phyloP scores from a whole-genome alignment of 208 protist genomes.

The Angomonas ambiguus region DNA sequence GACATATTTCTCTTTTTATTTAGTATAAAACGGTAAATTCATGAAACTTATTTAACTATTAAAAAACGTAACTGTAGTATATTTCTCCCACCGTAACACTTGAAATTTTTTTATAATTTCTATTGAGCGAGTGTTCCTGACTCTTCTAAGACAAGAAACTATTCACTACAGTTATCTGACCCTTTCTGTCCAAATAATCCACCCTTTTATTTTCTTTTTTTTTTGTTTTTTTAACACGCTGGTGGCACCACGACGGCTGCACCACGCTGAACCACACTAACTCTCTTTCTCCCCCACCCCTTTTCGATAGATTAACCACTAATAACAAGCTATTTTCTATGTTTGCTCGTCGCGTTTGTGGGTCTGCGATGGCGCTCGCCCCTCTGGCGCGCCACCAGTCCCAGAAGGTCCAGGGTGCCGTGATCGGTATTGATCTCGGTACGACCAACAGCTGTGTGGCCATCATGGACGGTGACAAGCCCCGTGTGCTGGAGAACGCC shows the following conservation, averaged over 20 bases:
- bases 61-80: not conserved
- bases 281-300: not conserved
- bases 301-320: not conserved
- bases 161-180: no score
- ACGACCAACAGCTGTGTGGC: slow-evolving; percentile 80
- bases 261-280: no score
- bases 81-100: no score
- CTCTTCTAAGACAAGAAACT: no score
- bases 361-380: slow-evolving; percentile 22
- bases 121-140: no score
- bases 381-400: slow-evolving; percentile 38
- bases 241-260: no score
- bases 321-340: slow-evolving; percentile 11
- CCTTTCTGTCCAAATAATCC: no score
- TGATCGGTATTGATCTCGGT: slow-evolving; percentile 84
- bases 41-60: not conserved
- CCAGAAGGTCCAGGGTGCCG: slow-evolving; percentile 64
- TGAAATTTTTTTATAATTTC: no score
- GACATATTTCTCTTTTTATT: slow-evolving; percentile 6
- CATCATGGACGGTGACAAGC: slow-evolving; percentile 90
- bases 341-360: slow-evolving; percentile 61
- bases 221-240: no score
- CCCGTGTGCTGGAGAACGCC: slow-evolving; percentile 74
- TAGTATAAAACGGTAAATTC: not conserved
- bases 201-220: slow-evolving; percentile 1